phyloP scores from a whole-genome alignment of 257 asterid genomes.

The Solanum paucissectum region DNA sequence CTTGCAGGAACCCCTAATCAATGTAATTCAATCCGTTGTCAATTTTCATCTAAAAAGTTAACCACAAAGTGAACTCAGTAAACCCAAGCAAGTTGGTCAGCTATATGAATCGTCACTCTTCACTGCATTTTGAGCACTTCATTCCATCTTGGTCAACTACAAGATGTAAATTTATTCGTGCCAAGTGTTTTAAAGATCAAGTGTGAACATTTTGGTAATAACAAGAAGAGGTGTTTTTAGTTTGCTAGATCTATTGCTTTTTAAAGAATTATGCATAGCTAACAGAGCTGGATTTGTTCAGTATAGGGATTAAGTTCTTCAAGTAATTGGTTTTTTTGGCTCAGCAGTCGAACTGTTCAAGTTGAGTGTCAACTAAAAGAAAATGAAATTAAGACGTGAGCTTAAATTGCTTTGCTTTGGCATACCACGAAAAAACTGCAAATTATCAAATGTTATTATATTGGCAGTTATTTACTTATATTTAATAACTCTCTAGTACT shows the following conservation, averaged over 20 bases:
- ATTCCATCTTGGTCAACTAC: background rate
- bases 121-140: background rate
- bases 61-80: background rate
- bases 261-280: background rate
- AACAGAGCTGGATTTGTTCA: too few species aligned
- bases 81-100: background rate
- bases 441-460: too few species aligned
- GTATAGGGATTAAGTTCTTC: background rate
- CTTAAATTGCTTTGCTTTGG: too few species aligned
- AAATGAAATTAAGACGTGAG: too few species aligned
- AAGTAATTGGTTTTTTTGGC: background rate
- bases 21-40: background rate
- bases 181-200: background rate
- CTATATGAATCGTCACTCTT: background rate
- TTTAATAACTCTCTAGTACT: too few species aligned
- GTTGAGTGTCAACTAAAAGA: background rate
- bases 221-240: background rate
- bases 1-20: conserved; percentile 45
- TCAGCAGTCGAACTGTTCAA: background rate
- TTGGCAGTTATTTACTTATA: too few species aligned
- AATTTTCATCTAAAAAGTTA: background rate
- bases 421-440: too few species aligned
- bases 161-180: background rate
- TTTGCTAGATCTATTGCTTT: background rate
- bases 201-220: background rate